Conservation (phyloP, 2,329 filamentous ascomycete genomes). For the Colletotrichum scovillei region DNA sequence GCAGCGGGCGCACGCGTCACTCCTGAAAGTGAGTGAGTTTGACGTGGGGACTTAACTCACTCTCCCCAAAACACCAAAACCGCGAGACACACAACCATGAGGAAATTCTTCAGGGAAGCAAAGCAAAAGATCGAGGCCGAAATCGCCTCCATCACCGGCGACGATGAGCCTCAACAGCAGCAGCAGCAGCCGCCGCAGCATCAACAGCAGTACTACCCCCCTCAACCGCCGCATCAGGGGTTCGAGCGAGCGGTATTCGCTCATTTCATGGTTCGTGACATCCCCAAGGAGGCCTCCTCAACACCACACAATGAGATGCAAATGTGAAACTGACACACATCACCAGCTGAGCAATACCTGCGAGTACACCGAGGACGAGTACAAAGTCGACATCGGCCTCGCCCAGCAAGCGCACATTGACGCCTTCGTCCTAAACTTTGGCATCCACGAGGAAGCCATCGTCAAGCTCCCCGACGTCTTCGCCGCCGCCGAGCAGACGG, state of each 20-base stretch:
- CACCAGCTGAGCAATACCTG: conserved; percentile 30
- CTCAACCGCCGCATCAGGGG: conserved; percentile 3
- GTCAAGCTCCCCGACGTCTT: conserved; percentile 30
- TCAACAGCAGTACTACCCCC: conserved; percentile 1
- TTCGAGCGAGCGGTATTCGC: conserved; percentile 29
- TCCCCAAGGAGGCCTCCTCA: neutral
- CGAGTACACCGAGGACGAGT: conserved; percentile 28
- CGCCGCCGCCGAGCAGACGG: conserved; percentile 24
- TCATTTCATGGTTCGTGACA: conserved; percentile 28
- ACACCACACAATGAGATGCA: neutral
- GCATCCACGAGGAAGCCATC: conserved; percentile 34
- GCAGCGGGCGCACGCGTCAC: conserved; percentile 17
- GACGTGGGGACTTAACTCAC: neutral
- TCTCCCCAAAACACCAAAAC: neutral
- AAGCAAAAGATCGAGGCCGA: conserved; percentile 34
- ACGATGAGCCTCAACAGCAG: conserved; percentile 25
- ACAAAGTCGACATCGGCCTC: conserved; percentile 27
- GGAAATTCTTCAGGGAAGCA: conserved; percentile 31
- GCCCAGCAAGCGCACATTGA: conserved; percentile 35
- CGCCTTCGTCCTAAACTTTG: conserved; percentile 33
- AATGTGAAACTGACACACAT: neutral
- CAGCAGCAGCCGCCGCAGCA: neutral
- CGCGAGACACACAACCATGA: conserved; percentile 16
- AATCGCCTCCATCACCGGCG: conserved; percentile 30
- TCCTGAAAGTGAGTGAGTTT: neutral